A percentile compares a stretch with the other conserved stretches of the same genome.
These are phyloP conservation scores for Kwoniella shivajii DNA, from an alignment of 1,284 basidiomycete genomes.

Conservation along the genomic window DNA sequence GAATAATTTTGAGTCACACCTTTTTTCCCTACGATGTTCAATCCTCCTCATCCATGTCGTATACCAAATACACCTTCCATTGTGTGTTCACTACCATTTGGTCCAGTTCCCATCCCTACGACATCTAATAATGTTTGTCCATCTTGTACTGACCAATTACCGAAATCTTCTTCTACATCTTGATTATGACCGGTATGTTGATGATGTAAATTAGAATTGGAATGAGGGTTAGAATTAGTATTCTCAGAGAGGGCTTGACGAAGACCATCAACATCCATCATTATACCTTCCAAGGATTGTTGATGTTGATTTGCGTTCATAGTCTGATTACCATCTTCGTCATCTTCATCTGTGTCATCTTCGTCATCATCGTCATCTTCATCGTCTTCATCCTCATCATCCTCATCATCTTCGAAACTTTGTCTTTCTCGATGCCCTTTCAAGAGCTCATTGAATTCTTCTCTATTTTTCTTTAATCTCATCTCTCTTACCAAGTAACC, in stretches of 20 bases:
- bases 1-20: too few relatives aligned
- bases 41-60: not conserved
- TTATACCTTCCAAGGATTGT: too few relatives aligned
- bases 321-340: not conserved
- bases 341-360: conserved; percentile 9
- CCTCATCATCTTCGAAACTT: not conserved
- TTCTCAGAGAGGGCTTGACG: conserved; percentile 1
- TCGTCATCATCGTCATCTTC: conserved; percentile 9
- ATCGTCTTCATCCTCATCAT: conserved; percentile 1
- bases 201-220: not conserved
- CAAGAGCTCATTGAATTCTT: conserved; percentile 37
- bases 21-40: not conserved
- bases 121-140: conserved; percentile 42
- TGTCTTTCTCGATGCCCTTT: conserved; percentile 20
- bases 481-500: conserved; percentile 50
- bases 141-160: conserved; percentile 34
- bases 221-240: not conserved
- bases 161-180: conserved; percentile 23
- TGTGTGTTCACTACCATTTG: conserved; percentile 15
- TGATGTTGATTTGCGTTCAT: not conserved
- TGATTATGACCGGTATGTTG: conserved; percentile 3
- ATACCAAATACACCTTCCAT: conserved; percentile 34
- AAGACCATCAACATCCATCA: not conserved
- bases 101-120: conserved; percentile 24
- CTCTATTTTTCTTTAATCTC: conserved; percentile 48